Evolutionary conservation across 2,329 filamentous ascomycete genomes (phyloP).

Genomic region (Thelonectria olida): DNA sequence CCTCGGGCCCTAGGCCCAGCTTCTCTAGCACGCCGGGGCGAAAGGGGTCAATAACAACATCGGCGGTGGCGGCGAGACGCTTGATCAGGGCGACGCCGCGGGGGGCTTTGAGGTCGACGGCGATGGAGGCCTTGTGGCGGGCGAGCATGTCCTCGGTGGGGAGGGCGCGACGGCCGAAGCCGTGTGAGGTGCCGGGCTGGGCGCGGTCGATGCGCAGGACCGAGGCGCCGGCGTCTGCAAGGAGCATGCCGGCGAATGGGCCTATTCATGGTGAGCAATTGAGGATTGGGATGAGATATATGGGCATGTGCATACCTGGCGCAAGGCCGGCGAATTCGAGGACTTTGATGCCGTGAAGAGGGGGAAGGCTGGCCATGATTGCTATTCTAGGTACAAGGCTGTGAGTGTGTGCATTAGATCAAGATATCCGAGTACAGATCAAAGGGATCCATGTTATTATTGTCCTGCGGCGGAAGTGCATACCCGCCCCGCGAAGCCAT

Average conservation of each 20-base stretch:
- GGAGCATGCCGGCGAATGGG: constrained; percentile 87
- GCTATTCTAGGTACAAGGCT: not conserved
- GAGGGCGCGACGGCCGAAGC: constrained; percentile 43
- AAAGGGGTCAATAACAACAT: constrained; percentile 93
- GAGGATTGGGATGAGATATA: not conserved
- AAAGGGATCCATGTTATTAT: too few relatives aligned
- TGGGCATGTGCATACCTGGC: constrained; percentile 57
- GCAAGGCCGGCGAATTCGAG: constrained; percentile 70
- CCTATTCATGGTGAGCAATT: constrained; percentile 61
- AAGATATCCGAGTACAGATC: too few relatives aligned
- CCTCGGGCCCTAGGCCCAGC: constrained; percentile 77
- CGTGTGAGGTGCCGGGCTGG: constrained; percentile 53
- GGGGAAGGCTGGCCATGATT: constrained; percentile 43
- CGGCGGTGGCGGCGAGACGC: constrained; percentile 73
- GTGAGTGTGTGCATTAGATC: not conserved
- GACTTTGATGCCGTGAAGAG: constrained; percentile 63
- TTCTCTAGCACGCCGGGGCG: constrained; percentile 90
- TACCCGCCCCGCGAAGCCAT: constrained; percentile 29
- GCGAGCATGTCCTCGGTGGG: constrained; percentile 78
- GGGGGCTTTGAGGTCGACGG: constrained; percentile 78
- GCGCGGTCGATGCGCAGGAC: constrained; percentile 86
- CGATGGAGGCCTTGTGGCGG: constrained; percentile 82
- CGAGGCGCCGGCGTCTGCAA: constrained; percentile 88
- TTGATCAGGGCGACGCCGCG: constrained; percentile 73
- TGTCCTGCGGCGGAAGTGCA: not conserved